Percentiles rank a stretch among this genome's conserved stretches.
Evolutionary conservation across 306 rosid genomes (phyloP).

Genomic region (Vigna radiata): DNA sequence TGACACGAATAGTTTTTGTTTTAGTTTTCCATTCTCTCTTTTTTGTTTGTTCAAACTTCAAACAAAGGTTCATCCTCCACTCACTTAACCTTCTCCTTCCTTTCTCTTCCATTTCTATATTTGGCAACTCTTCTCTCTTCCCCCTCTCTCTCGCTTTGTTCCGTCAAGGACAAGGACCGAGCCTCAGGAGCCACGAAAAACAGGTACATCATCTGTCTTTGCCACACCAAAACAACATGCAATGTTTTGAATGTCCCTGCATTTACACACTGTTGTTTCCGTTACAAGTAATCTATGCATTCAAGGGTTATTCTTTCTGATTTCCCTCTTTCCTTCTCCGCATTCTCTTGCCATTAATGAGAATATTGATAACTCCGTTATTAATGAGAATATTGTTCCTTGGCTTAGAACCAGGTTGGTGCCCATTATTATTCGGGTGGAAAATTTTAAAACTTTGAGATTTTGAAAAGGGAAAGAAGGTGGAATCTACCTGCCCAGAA

Average conservation of each 20-base stretch:
- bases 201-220: slow-evolving; percentile 43
- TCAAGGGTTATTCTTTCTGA: slow-evolving; percentile 38
- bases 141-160: slow-evolving; percentile 35
- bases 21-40: background rate
- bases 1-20: background rate
- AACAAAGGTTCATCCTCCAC: slow-evolving; percentile 18
- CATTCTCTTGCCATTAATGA: slow-evolving; percentile 38
- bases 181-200: slow-evolving; percentile 42
- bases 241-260: slow-evolving; percentile 43
- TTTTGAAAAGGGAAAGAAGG: background rate
- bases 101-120: slow-evolving; percentile 45
- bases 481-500: slow-evolving; percentile 33
- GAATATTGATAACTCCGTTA: slow-evolving; percentile 12
- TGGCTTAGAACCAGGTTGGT: slow-evolving; percentile 50
- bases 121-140: slow-evolving; percentile 48
- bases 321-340: slow-evolving; percentile 34
- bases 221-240: background rate
- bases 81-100: slow-evolving; percentile 21
- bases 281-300: slow-evolving; percentile 50
- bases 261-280: slow-evolving; percentile 52
- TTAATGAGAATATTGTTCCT: slow-evolving; percentile 6
- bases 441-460: slow-evolving; percentile 44
- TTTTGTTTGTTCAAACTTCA: slow-evolving; percentile 10
- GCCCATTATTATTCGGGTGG: slow-evolving; percentile 33
- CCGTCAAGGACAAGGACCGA: slow-evolving; percentile 27